A percentile compares a stretch with the other conserved stretches of the same genome.
These are phyloP conservation scores for Globisporangium splendens DNA, from an alignment of 352 stramenopile genomes.

Conservation along the genomic window DNA sequence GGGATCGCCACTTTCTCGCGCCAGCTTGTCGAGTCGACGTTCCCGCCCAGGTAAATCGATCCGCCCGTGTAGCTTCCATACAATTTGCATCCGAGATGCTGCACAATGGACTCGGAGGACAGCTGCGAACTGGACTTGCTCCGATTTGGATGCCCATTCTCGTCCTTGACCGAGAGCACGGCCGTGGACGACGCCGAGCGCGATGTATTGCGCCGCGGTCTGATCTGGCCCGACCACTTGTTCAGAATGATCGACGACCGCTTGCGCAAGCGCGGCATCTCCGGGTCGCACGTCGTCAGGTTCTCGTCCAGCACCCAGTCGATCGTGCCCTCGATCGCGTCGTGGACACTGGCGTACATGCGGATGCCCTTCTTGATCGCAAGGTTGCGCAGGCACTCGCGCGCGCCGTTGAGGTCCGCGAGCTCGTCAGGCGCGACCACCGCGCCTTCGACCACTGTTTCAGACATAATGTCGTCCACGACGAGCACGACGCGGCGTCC, in stretches of 20 bases:
- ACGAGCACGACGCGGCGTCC: slow-evolving; percentile 73
- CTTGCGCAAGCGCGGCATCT: slow-evolving; percentile 60
- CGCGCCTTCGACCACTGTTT: slow-evolving; percentile 46
- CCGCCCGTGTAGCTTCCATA: slow-evolving; percentile 44
- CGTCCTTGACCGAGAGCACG: slow-evolving; percentile 38
- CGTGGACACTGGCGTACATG: slow-evolving; percentile 47
- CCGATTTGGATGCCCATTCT: slow-evolving; percentile 14
- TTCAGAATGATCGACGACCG: slow-evolving; percentile 77
- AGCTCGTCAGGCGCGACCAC: slow-evolving; percentile 54
- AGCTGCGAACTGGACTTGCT: slow-evolving; percentile 3
- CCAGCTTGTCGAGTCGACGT: slow-evolving; percentile 70
- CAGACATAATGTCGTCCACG: slow-evolving; percentile 67
- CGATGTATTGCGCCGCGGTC: slow-evolving; percentile 42
- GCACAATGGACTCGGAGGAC: slow-evolving; percentile 29
- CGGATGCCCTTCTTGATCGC: slow-evolving; percentile 41
- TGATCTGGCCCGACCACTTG: slow-evolving; percentile 55
- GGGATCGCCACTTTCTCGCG: slow-evolving; percentile 71
- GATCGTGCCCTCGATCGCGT: slow-evolving; percentile 47
- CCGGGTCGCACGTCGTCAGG: slow-evolving; percentile 31
- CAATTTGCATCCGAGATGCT: slow-evolving; percentile 38
- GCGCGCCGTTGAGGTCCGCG: slow-evolving; percentile 78
- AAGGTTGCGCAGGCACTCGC: slow-evolving; percentile 72
- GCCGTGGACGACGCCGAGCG: slow-evolving; percentile 61
- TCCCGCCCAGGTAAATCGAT: slow-evolving; percentile 74
- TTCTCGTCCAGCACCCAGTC: slow-evolving; percentile 49